phyloP scores from a whole-genome alignment of 768 basidiomycete species.

The Russula brevipes region DNA sequence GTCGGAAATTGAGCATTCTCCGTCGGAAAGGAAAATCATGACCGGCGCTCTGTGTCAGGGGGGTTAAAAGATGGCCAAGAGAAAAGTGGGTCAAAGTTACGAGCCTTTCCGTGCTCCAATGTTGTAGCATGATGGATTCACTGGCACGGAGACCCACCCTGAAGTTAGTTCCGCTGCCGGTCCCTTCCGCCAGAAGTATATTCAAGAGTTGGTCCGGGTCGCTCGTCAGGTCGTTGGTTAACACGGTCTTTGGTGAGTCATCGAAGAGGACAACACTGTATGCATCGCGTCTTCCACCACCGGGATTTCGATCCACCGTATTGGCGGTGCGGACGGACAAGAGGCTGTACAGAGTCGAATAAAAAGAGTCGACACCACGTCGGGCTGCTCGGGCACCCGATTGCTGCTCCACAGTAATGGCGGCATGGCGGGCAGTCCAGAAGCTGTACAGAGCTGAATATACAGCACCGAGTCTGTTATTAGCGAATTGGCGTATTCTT shows the following conservation, averaged over 20 bases:
- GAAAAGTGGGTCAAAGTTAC: neutral
- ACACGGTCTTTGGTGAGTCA: constrained; percentile 19
- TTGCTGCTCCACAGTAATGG: constrained; percentile 29
- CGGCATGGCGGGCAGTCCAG: constrained; percentile 48
- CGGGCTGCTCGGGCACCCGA: neutral
- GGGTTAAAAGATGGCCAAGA: neutral
- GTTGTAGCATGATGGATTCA: constrained; percentile 37
- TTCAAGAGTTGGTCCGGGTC: constrained; percentile 43
- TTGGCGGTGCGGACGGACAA: constrained; percentile 47
- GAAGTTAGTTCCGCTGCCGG: constrained; percentile 43
- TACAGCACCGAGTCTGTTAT: constrained; percentile 55
- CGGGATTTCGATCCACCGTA: constrained; percentile 23
- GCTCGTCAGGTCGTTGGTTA: constrained; percentile 45
- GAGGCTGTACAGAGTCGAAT: constrained; percentile 46
- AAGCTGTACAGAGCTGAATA: constrained; percentile 51
- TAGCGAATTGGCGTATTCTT: constrained; percentile 33
- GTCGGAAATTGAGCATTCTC: constrained; percentile 42
- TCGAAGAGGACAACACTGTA: constrained; percentile 55
- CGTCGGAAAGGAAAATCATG: constrained; percentile 55
- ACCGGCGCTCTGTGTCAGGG: constrained; percentile 40
- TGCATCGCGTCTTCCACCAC: constrained; percentile 40
- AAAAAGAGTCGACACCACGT: constrained; percentile 41
- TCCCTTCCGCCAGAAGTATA: constrained; percentile 32
- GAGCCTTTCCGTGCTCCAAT: constrained; percentile 50
- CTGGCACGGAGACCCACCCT: constrained; percentile 36